These are phyloP conservation scores for Globisporangium viniferum DNA, from an alignment of 352 stramenopile genomes.

Conservation along the genomic window DNA sequence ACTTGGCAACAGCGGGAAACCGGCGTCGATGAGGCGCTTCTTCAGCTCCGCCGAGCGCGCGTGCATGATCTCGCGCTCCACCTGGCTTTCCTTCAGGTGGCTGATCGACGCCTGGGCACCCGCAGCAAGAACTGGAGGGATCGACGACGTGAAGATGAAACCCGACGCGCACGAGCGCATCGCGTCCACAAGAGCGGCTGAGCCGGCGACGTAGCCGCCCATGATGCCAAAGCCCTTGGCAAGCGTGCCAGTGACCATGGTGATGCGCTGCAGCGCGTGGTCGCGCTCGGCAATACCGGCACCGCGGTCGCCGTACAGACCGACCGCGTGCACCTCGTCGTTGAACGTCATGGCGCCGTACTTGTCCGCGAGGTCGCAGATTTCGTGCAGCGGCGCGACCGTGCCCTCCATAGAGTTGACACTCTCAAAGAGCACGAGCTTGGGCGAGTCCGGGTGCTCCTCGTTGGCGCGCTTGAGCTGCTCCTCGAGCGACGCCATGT, in stretches of 20 bases:
- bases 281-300: constrained; percentile 85
- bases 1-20: constrained; percentile 83
- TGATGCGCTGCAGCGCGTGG: constrained; percentile 82
- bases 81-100: constrained; percentile 83
- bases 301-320: constrained; percentile 85
- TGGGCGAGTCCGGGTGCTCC: constrained; percentile 66
- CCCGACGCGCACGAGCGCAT: constrained; percentile 85
- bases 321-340: constrained; percentile 89
- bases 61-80: constrained; percentile 83
- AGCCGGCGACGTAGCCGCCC: constrained; percentile 89
- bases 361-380: constrained; percentile 86
- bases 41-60: constrained; percentile 82
- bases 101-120: constrained; percentile 75
- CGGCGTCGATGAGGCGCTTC: constrained; percentile 73
- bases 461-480: constrained; percentile 55
- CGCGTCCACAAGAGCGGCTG: constrained; percentile 77
- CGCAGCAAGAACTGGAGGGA: constrained; percentile 83
- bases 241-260: constrained; percentile 88
- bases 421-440: constrained; percentile 85
- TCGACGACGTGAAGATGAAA: constrained; percentile 91
- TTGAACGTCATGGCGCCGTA: constrained; percentile 92
- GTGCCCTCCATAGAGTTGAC: constrained; percentile 89
- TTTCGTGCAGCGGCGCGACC: constrained; percentile 81
- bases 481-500: constrained; percentile 72
- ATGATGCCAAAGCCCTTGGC: constrained; percentile 91